These are phyloP conservation scores for Hemisphaericaspora nanyangensis DNA, from an alignment of 805 yeast genomes.

Conservation along the genomic window DNA sequence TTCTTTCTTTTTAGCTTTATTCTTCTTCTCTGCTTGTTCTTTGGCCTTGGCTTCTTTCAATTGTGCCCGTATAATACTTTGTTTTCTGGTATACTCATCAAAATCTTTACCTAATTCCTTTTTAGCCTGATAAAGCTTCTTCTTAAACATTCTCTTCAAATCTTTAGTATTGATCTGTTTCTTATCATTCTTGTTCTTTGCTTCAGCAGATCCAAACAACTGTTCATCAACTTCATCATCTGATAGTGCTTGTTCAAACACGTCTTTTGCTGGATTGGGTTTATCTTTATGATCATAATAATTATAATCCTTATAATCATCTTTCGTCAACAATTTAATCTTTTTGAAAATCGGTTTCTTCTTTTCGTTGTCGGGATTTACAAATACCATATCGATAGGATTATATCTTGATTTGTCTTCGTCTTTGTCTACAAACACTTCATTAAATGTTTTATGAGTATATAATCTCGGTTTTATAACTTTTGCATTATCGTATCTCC, in stretches of 20 bases:
- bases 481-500: constrained; percentile 28
- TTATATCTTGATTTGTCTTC: constrained; percentile 28
- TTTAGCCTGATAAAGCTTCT: constrained; percentile 18
- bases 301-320: constrained; percentile 32
- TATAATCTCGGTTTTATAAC: constrained; percentile 30
- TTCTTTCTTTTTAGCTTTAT: constrained; percentile 3
- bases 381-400: constrained; percentile 40
- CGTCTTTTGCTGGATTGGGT: constrained; percentile 13
- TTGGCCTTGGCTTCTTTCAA: constrained; percentile 5
- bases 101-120: constrained; percentile 23
- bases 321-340: constrained; percentile 26
- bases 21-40: neutral
- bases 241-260: constrained; percentile 16
- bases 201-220: constrained; percentile 8
- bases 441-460: constrained; percentile 37
- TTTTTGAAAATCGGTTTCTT: constrained; percentile 22
- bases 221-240: constrained; percentile 4
- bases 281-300: constrained; percentile 22
- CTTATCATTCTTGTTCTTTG: constrained; percentile 5
- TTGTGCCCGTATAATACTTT: constrained; percentile 8
- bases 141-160: constrained; percentile 7
- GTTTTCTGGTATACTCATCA: constrained; percentile 16
- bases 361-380: constrained; percentile 20
- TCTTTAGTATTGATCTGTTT: constrained; percentile 6
- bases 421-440: constrained; percentile 31